Percentiles rank a stretch among this genome's conserved stretches.
These are phyloP conservation scores for Cyclotella cryptica DNA, from an alignment of 108 stramenopile species.

Conservation along the genomic window DNA sequence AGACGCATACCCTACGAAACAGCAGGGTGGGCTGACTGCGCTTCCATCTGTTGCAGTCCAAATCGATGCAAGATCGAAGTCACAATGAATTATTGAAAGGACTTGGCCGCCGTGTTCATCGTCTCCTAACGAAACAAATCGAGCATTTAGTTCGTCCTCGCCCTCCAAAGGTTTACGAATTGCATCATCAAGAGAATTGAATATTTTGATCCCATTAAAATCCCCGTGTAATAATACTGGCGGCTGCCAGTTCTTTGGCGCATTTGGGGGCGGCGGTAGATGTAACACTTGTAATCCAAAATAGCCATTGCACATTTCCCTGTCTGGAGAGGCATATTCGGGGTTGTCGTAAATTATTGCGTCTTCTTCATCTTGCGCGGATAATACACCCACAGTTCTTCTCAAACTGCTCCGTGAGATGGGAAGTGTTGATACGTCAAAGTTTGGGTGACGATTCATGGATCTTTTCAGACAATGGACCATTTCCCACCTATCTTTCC, in stretches of 20 bases:
- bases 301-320: slow-evolving; percentile 28
- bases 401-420: neutral
- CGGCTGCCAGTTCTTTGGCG: slow-evolving; percentile 29
- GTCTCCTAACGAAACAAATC: slow-evolving; percentile 16
- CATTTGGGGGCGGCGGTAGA: slow-evolving; percentile 43
- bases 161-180: neutral
- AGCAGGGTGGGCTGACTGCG: slow-evolving; percentile 18
- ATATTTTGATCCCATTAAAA: slow-evolving; percentile 41
- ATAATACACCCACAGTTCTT: slow-evolving; percentile 31
- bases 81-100: slow-evolving; percentile 42
- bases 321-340: neutral
- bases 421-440: neutral
- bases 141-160: neutral
- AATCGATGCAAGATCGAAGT: neutral
- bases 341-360: slow-evolving; percentile 54
- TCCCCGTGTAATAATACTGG: slow-evolving; percentile 42
- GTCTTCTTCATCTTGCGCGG: slow-evolving; percentile 25
- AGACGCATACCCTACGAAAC: slow-evolving; percentile 43
- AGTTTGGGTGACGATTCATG: neutral
- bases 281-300: slow-evolving; percentile 42
- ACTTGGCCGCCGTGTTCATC: slow-evolving; percentile 43
- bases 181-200: slow-evolving; percentile 19
- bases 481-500: slow-evolving; percentile 42
- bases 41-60: neutral
- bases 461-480: slow-evolving; percentile 27